Evolutionary conservation across 495 filamentous ascomycete species (phyloP).

Genomic region (Parachaetomium inaequale): DNA sequence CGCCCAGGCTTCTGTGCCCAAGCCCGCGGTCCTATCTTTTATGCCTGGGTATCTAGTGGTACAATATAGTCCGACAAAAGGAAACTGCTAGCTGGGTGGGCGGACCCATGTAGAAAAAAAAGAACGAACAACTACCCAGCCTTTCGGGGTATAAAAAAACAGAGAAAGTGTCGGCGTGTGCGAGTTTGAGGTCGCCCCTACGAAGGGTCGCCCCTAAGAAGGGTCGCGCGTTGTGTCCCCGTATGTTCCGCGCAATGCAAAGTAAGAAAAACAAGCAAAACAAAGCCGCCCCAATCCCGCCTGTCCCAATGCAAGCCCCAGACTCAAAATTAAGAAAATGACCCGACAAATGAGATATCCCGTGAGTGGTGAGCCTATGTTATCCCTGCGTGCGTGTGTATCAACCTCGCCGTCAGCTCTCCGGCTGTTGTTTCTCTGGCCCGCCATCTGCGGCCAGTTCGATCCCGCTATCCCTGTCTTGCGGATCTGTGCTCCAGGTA

Average conservation of each 20-base stretch:
- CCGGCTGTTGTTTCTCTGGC: neutral
- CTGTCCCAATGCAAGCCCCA: neutral
- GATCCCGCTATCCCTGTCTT: slow-evolving; percentile 55
- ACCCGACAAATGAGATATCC: neutral
- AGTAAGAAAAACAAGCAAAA: neutral
- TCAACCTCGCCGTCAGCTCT: neutral
- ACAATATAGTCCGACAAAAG: slow-evolving; percentile 25
- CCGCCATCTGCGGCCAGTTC: slow-evolving; percentile 40
- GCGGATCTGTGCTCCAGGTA: slow-evolving; percentile 37
- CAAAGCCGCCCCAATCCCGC: neutral
- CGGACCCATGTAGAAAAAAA: neutral
- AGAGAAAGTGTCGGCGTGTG: neutral
- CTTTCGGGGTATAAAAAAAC: neutral
- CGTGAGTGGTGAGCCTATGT: neutral
- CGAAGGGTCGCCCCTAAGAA: neutral
- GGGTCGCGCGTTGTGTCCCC: neutral
- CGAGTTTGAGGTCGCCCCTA: neutral
- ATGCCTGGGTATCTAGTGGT: slow-evolving; percentile 33
- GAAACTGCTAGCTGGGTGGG: slow-evolving; percentile 14
- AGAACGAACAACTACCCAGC: too few species aligned
- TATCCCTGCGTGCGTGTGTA: neutral
- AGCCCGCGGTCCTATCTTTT: slow-evolving; percentile 1
- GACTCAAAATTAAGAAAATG: neutral
- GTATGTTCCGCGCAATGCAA: slow-evolving; percentile 15
- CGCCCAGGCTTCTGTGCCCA: neutral